Base-by-base conservation (phyloP, 768 basidiomycete genomes). In the Strobilomyces confusus region DNA sequence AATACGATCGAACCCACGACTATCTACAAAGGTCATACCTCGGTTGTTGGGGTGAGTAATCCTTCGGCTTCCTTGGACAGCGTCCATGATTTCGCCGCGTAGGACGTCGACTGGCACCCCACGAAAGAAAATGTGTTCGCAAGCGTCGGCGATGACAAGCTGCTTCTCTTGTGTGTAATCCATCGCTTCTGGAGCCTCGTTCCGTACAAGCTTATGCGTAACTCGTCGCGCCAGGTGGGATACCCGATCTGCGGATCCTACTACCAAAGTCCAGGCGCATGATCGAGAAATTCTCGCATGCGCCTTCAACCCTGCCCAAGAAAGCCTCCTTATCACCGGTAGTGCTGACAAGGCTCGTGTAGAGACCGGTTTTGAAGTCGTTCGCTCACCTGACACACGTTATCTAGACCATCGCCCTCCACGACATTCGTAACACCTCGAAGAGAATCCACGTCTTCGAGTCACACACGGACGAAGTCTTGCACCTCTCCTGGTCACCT, bases 51-150 rank as follows among this genome's bases (percentile, higher is more conserved):
- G 30, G 94, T 95, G 69, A 25, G 89, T 77, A 0, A 4, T 4
- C 32, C 14, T 23, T 36, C 19, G 4, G 15, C 15, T 34, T 22
- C 26, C 17, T 22, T 12, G 6, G 47, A 5, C 20, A 9, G n/a
- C 13, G 14, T 40, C 51, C 30, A 66, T 33, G 2, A 8, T 29
- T 41, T 55, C 13, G 23, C 23, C 17, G 30, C 36, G 13, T 56
- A 95, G 92, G 97, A 99, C 66, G 95, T 99, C 6, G 94, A 97
- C 62, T 99, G 97, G 97, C 88, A 95, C 70, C 76, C 84, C 2
- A 82, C 78, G 5, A 77, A 87, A 63, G 91, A 92, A 55, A 84
- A 86, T 62, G 73, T 93, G 45, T 92, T 98, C 62, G 94, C 87
- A 3, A 98, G 95, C 59, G 97, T 95, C 30, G 93, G 95, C 19